A percentile compares a stretch with the other conserved stretches of the same genome.
phyloP scores from a whole-genome alignment of 1,139 yeast genomes.

The Protomyces inouyei region DNA sequence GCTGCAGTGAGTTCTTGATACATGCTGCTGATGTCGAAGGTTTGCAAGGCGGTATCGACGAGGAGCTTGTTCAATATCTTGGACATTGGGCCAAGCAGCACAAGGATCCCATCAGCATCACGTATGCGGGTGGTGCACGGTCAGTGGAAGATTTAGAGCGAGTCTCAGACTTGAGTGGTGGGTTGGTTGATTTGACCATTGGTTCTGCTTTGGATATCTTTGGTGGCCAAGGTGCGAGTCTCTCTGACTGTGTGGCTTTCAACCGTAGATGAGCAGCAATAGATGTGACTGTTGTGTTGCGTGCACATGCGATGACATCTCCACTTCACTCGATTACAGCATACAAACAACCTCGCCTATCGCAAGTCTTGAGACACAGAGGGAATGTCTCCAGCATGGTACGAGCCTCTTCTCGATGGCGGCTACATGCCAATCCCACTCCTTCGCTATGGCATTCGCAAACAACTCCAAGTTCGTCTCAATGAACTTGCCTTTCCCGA shows the following conservation, averaged over 20 bases:
- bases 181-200: constrained; percentile 82
- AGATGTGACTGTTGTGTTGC: background rate
- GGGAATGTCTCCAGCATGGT: constrained; percentile 18
- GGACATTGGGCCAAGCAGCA: constrained; percentile 61
- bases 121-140: constrained; percentile 96
- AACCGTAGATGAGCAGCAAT: constrained; percentile 40
- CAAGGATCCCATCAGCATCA: constrained; percentile 55
- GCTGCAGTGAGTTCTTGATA: constrained; percentile 79
- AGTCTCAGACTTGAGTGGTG: constrained; percentile 63
- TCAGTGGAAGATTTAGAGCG: constrained; percentile 59
- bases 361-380: background rate
- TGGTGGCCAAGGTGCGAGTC: constrained; percentile 77
- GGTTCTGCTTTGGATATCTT: constrained; percentile 93
- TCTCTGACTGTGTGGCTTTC: constrained; percentile 71
- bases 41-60: constrained; percentile 84
- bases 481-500: constrained; percentile 15
- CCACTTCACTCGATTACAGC: no score
- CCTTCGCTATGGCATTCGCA: constrained; percentile 23
- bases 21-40: constrained; percentile 99
- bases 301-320: no score
- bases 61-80: constrained; percentile 60
- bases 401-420: constrained; percentile 22
- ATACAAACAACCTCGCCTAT: no score
- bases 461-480: constrained; percentile 13
- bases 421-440: constrained; percentile 23